Evolutionary conservation across 495 filamentous ascomycete species (phyloP).

Genomic region (Rostrohypoxylon terebratum): DNA sequence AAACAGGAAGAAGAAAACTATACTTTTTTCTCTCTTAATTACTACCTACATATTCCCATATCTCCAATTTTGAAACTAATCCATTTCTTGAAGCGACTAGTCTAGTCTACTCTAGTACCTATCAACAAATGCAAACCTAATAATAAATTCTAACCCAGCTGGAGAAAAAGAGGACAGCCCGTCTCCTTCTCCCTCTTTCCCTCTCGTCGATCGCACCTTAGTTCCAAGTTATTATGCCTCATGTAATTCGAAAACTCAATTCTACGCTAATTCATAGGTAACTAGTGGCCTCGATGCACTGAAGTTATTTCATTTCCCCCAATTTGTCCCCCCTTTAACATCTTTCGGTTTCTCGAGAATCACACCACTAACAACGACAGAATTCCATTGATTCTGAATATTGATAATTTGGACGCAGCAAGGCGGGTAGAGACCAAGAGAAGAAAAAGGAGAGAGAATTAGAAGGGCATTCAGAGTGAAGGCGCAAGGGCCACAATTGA

Average conservation of each 20-base stretch:
- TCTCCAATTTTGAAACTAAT: background rate
- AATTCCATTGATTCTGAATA: conserved; percentile 11
- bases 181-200: background rate
- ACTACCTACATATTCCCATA: background rate
- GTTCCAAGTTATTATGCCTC: conserved; percentile 18
- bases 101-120: conserved; percentile 1
- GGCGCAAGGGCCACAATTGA: conserved; percentile 10
- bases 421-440: background rate
- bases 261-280: conserved; percentile 1
- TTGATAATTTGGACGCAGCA: conserved; percentile 17
- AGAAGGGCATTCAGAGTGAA: background rate
- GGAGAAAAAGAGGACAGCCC: conserved; percentile 15
- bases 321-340: background rate
- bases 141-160: conserved; percentile 34
- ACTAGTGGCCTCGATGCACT: background rate
- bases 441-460: background rate
- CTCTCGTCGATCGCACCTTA: conserved; percentile 6
- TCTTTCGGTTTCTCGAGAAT: background rate
- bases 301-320: background rate
- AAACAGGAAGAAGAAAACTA: conserved; percentile 19
- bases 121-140: conserved; percentile 17
- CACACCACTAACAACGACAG: conserved; percentile 15
- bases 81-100: background rate
- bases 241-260: conserved; percentile 4
- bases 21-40: background rate